Evolutionary conservation across 2,329 filamentous ascomycete species (phyloP), one percentile per base, ranked within the genome.

Genomic region (Pseudogymnoascus verrucosus): DNA sequence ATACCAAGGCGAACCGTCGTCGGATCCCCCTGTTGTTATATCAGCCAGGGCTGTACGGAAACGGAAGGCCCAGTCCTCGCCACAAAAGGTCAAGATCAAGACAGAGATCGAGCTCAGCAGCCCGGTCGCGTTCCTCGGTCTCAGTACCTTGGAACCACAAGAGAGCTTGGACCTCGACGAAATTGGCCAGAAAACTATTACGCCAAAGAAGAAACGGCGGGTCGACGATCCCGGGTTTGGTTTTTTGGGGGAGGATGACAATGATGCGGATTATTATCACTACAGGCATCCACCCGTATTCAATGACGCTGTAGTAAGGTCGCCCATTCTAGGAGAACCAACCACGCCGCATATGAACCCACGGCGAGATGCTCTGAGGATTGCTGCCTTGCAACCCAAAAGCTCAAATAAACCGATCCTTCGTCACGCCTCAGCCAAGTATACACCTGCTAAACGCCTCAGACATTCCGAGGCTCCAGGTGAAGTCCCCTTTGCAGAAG

Each of bases 121-220:
- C 61, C 72, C 73, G 8, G 65, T 70, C 34, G 65, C 64, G 11
- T 62, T 70, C n/a, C 62, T 65, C 6, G 63, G 47, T 12, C 51
- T 72, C 14, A 39, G 54, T 14, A 34, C 62, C 42, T 54, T 69
- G n/a, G 61, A 64, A 31, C 60, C 47, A 4, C 64, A 63, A 16
- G 72, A 75, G 8, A 74, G 72, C 60, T 67, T 75, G 23, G 74
- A 76, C 64, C 67, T 76, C 10, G 74, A 75, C 65, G 73, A 74
- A 19, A 73, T 75, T 64, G 74, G 74, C 4, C 65, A 71, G 40
- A 73, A 72, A 62, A 67, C 73, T 11, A 64, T 67, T 42, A 76
- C 74, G 7, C 74, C 74, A 1, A 73, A 70, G 63, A 76, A 74
- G 64, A 68, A 57, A 10, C 51, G 51, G 16, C 51, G 51, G 51